Evolutionary conservation across 495 filamentous ascomycete species (phyloP), one percentile per base, ranked within the genome.

Genomic region (Tuber microsphaerosporum): DNA sequence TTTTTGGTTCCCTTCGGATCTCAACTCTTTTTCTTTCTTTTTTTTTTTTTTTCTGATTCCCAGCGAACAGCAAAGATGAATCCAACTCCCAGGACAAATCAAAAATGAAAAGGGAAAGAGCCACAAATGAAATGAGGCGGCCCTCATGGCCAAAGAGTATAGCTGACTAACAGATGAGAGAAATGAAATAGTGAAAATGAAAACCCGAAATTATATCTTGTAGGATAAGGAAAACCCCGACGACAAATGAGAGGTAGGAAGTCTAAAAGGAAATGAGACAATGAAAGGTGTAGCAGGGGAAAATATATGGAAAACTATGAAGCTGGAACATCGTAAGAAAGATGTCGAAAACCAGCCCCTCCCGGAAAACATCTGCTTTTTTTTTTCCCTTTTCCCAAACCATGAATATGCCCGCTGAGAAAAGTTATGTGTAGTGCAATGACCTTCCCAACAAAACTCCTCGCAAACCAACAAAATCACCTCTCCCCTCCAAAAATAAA

Each of bases 101-200:
- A 71, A 72, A 72, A 74, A 65, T 48, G 20, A 46, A 69, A 79
- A 75, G 70, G 75, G 75, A 73, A 22, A 37, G 45, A 70, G 56
- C 44, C 71, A 79, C 73, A 79, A 72, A 79, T 79, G 77, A 71
- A 75, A 61, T 31, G n/a, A 61, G 26, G 56, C 26, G 26, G 56
- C 5, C 56, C 56, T 65, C 56, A 65, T 65, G 56, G 14, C 3
- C 56, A 65, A 34, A 34, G 56, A 65, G 56, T 65, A 65, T 34
- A 65, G 17, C 56, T 65, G 56, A 31, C 56, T 8, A 65, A 65
- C 56, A 65, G 31, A 65, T 65, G 56, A 65, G 56, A 65, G 31
- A 65, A 34, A 65, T 61, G 51, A 31, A 61, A 56, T 56, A 56
- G 48, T 56, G 48, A 56, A 56, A 56, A 56, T 26, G 56, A 65